These are phyloP conservation scores for Diaporthe ilicicola DNA, from an alignment of 2,329 filamentous ascomycete species.

Conservation along the genomic window DNA sequence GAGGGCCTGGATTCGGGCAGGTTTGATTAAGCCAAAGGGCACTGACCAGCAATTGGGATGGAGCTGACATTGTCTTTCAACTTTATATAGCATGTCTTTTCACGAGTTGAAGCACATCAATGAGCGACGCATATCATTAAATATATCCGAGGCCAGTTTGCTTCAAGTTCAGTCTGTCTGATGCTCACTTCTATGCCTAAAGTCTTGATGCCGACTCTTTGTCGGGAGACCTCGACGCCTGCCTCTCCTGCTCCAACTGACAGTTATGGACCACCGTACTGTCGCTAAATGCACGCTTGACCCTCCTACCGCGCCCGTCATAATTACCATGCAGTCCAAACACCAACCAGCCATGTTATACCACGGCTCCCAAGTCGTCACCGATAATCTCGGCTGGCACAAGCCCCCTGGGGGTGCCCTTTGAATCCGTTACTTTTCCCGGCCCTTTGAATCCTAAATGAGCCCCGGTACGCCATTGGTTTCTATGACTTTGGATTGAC, in stretches of 20 bases:
- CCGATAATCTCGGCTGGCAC: not conserved
- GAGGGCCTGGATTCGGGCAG: not conserved
- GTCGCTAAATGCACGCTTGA: not conserved
- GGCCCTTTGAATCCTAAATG: constrained; percentile 4
- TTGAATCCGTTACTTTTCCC: not conserved
- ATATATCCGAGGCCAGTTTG: not conserved
- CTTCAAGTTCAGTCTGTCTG: constrained; percentile 2
- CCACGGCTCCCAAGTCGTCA: constrained; percentile 10
- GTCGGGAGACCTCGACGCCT: not conserved
- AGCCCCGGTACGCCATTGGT: constrained; percentile 7
- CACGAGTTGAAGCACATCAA: not conserved
- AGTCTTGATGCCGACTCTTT: not conserved
- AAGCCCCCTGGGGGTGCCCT: not conserved
- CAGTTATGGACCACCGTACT: not conserved
- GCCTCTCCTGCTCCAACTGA: not conserved
- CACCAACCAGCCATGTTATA: not conserved
- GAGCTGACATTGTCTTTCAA: not conserved
- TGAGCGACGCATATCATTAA: not conserved
- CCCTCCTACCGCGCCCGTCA: not conserved
- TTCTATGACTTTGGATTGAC: constrained; percentile 15
- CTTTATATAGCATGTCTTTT: not conserved
- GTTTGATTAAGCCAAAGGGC: not conserved
- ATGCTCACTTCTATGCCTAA: not conserved
- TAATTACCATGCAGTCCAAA: constrained; percentile 15
- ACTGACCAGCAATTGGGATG: not conserved